Conservation (phyloP, 148 eudicot species). For the Dysphania ambrosioides region DNA sequence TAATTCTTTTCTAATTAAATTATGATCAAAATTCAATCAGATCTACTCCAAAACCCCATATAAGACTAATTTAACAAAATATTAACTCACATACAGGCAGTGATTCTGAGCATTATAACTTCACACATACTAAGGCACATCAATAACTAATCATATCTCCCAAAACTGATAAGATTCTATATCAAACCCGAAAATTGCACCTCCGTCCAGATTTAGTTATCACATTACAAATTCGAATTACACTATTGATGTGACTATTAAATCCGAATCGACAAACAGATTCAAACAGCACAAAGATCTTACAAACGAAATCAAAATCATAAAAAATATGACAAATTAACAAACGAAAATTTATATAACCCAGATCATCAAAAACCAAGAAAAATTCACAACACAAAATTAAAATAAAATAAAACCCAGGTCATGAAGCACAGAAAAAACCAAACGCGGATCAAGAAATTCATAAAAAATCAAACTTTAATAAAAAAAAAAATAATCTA, state of each 20-base stretch:
- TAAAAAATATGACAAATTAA: too few species aligned
- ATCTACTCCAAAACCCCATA: neutral
- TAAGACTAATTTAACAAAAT: too few species aligned
- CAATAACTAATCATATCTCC: too few species aligned
- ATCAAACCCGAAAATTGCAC: neutral
- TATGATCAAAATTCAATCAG: neutral
- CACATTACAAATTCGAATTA: neutral
- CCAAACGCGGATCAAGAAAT: neutral
- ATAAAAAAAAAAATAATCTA: too few species aligned
- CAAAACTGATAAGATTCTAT: neutral
- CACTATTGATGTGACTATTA: neutral
- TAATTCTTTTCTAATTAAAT: neutral
- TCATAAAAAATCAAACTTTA: constrained; percentile 14
- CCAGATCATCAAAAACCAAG: neutral
- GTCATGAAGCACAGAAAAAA: neutral
- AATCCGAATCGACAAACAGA: too few species aligned
- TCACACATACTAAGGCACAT: neutral
- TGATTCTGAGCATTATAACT: neutral
- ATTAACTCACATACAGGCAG: neutral
- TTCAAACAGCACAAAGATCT: too few species aligned
- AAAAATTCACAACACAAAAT: neutral
- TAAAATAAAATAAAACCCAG: neutral
- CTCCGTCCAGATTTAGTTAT: too few species aligned
- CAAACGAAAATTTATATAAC: too few species aligned
- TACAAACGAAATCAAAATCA: neutral